These are phyloP conservation scores for Omphalea diandra DNA, from an alignment of 441 rosid genomes.

Conservation along the genomic window DNA sequence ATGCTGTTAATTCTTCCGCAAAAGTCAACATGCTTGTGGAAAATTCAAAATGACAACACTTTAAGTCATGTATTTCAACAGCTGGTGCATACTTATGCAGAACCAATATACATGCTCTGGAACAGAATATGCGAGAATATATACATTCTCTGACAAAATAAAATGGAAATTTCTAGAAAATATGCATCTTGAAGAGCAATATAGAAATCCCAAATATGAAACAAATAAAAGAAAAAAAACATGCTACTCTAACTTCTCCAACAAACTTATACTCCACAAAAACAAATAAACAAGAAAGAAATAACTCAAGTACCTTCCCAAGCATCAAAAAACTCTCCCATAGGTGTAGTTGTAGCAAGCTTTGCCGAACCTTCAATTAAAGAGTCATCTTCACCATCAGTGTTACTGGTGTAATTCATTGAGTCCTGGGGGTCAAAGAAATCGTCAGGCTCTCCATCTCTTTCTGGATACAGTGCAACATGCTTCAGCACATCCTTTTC, in stretches of 20 bases:
- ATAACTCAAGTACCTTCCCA: constrained; percentile 68
- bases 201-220: background rate
- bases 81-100: too few species aligned
- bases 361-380: constrained; percentile 50
- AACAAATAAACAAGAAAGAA: background rate
- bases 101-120: background rate
- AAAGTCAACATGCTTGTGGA: background rate
- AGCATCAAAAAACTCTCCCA: constrained; percentile 83
- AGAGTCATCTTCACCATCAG: constrained; percentile 55
- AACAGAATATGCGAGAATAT: background rate
- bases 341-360: constrained; percentile 39
- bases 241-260: background rate
- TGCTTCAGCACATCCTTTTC: constrained; percentile 33
- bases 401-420: constrained; percentile 63
- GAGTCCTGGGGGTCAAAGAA: constrained; percentile 81
- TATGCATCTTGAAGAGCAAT: background rate
- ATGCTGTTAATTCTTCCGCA: constrained; percentile 4
- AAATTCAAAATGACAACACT: too few species aligned
- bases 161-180: background rate
- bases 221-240: background rate
- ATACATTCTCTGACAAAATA: background rate
- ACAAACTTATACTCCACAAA: background rate
- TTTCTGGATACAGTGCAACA: constrained; percentile 34
- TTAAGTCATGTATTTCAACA: too few species aligned
- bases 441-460: constrained; percentile 57